Base-by-base conservation (phyloP, 1,284 basidiomycete species). In the Heliocybe sulcata region DNA sequence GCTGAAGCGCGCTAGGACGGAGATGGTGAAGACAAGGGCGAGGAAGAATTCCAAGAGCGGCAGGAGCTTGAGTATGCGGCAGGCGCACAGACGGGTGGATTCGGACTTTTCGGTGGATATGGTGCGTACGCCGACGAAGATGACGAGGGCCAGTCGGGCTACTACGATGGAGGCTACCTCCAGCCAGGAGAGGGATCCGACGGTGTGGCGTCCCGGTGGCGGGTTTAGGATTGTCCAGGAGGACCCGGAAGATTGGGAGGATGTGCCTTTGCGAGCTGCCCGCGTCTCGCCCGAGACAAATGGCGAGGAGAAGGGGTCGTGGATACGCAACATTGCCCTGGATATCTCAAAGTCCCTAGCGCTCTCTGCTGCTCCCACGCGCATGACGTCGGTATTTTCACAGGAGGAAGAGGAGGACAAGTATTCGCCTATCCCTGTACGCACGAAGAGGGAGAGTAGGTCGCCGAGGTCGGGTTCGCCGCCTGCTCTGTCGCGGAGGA, bases 181-280 rank as follows among this genome's bases (percentile, higher is more conserved):
- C 2, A 22, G 55, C 1, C 51, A 23, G 10, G 55, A 56, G 3
- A 47, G 52, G 56, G 58, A 45, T 59, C 63, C 38, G 25, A 57
- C 55, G 16, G 54, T 54, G 11, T 63, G 61, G 61, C 51, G 51
- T 16, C 51, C 56, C 1, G 59, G 59, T 31, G 56, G 58, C 29
- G 71, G 71, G 2, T 72, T 72, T 59, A 59, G 69, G 35, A 67
- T 72, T 48, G 61, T 71, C 38, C 60, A 67, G 42, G 70, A 72
- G 47, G 66, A 69, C 33, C 54, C 64, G 1, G 63, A 62, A 9
- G 9, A 26, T 6, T 25, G 27, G 45, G 61, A 60, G 14, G 61
- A 61, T 19, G 56, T 51, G 12, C 42, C 59, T 10, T 53, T 49
- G 50, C 50, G 54, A 54, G 33, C 35, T n/a, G 16, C 53, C 4